Base-by-base conservation (phyloP, 1,139 yeast species). In the Protomyces inundatus region DNA sequence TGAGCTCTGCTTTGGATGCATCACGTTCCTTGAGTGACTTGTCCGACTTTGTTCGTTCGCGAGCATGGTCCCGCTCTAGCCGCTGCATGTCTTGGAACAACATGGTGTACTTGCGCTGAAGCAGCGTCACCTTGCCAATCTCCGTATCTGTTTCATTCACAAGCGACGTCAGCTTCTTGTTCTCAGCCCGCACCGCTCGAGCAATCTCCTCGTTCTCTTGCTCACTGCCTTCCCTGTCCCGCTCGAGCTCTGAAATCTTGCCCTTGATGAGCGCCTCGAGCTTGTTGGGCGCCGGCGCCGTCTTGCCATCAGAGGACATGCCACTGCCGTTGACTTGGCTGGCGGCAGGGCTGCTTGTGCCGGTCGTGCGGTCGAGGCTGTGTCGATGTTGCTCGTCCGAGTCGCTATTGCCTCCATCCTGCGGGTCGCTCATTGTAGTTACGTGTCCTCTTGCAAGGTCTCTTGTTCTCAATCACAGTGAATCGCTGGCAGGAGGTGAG, bases 61-160 rank as follows among this genome's bases (percentile, higher is more conserved):
- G 56, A 14, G 66, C 65, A 54, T 65, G 68, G 42, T 65, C 68
- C 16, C 68, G 67, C 55, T 67, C 69, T 39, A 65, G 64, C 12
- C 67, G 61, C 60, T 67, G 66, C 69, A 67, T 67, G 45, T 66
- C 69, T 36, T 64, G 67, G 42, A 66, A 67, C 16, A 67, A 64
- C 37, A 61, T 67, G n/a, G 64, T 64, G 56, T 67, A 67, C 42
- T 66, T 67, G 54, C 66, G 68, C 57, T 67, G 69, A 40, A 67
- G 58, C 33, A 63, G 51, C 4, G 67, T 64, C 37, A 67, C 66
- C 52, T 66, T 67, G 51, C 65, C 66, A 16, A 67, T 62, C 40
- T 67, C 73, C 63, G 77, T 65, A 9, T 65, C 68, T 10, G 62
- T 65, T 45, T 52, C 58, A 39, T 54, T 58, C 34, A 64, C 64